A percentile compares a stretch with the other conserved stretches of the same genome.
Evolutionary conservation across 352 stramenopile species (phyloP).

Genomic region (Globisporangium carolinianum): DNA sequence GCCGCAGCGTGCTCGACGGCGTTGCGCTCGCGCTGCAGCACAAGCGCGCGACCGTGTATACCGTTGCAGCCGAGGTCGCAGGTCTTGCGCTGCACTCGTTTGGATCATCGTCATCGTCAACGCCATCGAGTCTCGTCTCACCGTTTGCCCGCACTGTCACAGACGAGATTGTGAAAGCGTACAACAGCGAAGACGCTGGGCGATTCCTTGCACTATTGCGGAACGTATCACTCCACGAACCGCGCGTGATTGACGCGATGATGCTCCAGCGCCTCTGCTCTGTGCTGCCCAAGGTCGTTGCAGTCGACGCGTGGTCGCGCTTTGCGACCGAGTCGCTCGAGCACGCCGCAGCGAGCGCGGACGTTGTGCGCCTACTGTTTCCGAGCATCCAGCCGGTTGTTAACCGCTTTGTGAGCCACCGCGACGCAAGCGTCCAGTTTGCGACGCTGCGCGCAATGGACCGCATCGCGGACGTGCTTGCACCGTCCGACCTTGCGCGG

Average conservation of each 20-base stretch:
- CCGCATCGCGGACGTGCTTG: conserved; percentile 27
- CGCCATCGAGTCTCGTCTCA: neutral
- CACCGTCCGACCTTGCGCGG: conserved; percentile 15
- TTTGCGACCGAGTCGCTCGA: conserved; percentile 36
- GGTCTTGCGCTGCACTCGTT: conserved; percentile 29
- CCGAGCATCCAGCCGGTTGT: conserved; percentile 39
- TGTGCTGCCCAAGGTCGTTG: conserved; percentile 48
- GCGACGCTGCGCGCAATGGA: conserved; percentile 34
- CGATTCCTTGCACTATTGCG: conserved; percentile 56
- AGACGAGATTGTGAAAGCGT: conserved; percentile 38
- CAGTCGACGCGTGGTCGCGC: conserved; percentile 52
- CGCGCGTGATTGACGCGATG: conserved; percentile 44
- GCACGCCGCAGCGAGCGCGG: conserved; percentile 33
- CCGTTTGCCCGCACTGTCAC: conserved; percentile 30
- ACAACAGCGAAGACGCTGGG: conserved; percentile 57
- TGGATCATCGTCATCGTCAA: neutral
- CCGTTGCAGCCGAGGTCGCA: conserved; percentile 57
- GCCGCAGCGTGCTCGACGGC: conserved; percentile 34
- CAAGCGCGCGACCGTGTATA: conserved; percentile 40
- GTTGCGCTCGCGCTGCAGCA: conserved; percentile 45
- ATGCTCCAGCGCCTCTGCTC: conserved; percentile 72
- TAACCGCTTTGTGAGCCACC: conserved; percentile 44
- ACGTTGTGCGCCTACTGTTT: conserved; percentile 34
- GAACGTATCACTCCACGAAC: conserved; percentile 54
- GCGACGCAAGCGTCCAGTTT: conserved; percentile 39